These are phyloP conservation scores for Trifolium dubium DNA, from an alignment of 306 rosid genomes.

Conservation along the genomic window DNA sequence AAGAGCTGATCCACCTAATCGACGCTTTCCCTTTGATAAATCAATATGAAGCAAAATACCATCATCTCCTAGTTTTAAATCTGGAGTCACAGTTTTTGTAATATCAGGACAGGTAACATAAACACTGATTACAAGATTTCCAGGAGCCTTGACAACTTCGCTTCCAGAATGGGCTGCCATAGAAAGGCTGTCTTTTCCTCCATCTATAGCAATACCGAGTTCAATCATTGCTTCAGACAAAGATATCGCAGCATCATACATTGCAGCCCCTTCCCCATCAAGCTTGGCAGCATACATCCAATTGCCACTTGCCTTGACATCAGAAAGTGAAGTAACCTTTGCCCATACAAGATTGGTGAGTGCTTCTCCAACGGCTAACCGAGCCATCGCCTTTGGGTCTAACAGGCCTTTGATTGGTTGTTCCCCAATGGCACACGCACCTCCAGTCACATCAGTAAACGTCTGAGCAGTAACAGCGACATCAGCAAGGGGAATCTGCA, in stretches of 20 bases:
- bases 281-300: conserved; percentile 99
- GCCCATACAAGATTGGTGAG: conserved; percentile 98
- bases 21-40: conserved; percentile 75
- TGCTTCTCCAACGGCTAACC: conserved; percentile 73
- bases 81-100: conserved; percentile 89
- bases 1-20: conserved; percentile 89
- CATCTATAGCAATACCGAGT: conserved; percentile 92
- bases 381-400: no score
- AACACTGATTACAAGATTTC: conserved; percentile 88
- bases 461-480: conserved; percentile 90
- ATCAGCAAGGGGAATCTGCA: conserved; percentile 86
- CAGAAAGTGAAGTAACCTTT: conserved; percentile 79
- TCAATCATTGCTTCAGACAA: conserved; percentile 84
- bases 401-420: conserved; percentile 82
- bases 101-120: conserved; percentile 93
- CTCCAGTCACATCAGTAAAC: conserved; percentile 72
- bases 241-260: conserved; percentile 85
- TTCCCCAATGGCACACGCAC: conserved; percentile 95
- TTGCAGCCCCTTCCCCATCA: conserved; percentile 91
- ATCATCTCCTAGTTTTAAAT: conserved; percentile 75
- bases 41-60: conserved; percentile 86
- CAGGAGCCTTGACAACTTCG: conserved; percentile 94
- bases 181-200: conserved; percentile 92
- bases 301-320: conserved; percentile 90
- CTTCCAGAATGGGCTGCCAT: conserved; percentile 85